Evolutionary conservation across 495 filamentous ascomycete genomes (phyloP), one percentile per base, ranked within the genome.

Genomic region (Neurospora sp.): DNA sequence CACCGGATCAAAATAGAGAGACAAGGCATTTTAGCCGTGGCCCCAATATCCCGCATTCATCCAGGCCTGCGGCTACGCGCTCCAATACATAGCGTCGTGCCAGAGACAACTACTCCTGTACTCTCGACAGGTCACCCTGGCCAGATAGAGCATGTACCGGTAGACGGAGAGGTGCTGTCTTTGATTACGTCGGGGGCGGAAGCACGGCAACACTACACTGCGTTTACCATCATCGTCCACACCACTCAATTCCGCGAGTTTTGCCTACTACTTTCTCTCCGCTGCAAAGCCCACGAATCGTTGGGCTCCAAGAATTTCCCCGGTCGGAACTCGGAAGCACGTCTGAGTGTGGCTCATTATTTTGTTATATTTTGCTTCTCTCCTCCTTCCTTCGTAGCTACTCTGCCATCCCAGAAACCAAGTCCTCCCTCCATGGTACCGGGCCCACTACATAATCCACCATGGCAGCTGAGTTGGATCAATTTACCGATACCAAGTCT

Each of bases 41-140:
- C 78, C 72, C 75, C 75, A 79, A 80, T 78, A 78, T 75, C 70
- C 74, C 73, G 75, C 79, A 79, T 81, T 80, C 78, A 80, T 77
- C 78, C 78, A 80, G 74, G 70, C 73, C 78, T 77, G 79, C 79
- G 78, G 78, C 74, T 79, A 78, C 79, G 75, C 78, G 78, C 74
- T 74, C 79, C 76, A 77, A 73, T 66, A 66, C 53, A 66, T 66
- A 31, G 53, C 53, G 53, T 66, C 53, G 27, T 66, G 27, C 53
- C 53, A 74, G 73, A 76, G 76, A 74, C 75, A 76, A 69, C 61
- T 74, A 41, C 41, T 70, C 70, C 70, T 73, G 73, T 71, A 72
- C 71, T 70, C 71, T 68, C 70, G 68, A 73, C 70, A 74, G 70
- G 74, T 71, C 68, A 73, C 59, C 35, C 71, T 41, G 35, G 37